phyloP scores from a whole-genome alignment of 257 asterid genomes.

The Capsicum chinense region DNA sequence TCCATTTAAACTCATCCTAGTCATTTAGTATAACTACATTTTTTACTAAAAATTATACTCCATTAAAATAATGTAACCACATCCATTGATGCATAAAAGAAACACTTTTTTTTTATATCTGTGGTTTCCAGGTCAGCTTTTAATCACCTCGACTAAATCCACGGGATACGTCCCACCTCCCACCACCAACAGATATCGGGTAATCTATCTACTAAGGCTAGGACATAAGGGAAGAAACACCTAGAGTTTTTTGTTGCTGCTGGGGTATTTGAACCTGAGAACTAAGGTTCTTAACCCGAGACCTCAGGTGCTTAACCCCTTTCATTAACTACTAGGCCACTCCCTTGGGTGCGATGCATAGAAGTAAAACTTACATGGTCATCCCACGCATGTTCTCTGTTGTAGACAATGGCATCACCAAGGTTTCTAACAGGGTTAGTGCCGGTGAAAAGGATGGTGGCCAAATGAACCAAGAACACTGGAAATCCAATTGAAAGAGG shows the following conservation, averaged over 20 bases:
- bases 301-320: no score
- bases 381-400: constrained; percentile 68
- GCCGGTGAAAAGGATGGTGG: constrained; percentile 75
- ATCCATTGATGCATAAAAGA: neutral
- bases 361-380: constrained; percentile 58
- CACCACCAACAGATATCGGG: no score
- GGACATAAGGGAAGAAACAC: no score
- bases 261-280: no score
- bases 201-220: no score
- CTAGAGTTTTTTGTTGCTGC: no score
- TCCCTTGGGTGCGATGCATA: neutral
- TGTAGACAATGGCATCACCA: constrained; percentile 71
- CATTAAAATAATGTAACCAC: neutral
- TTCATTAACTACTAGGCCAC: no score
- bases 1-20: neutral
- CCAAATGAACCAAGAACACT: constrained; percentile 76
- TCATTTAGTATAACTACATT: neutral
- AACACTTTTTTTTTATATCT: constrained; percentile 23
- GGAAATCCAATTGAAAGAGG: constrained; percentile 80
- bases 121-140: no score
- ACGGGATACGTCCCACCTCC: no score
- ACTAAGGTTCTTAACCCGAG: no score
- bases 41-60: neutral
- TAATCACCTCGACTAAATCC: no score
- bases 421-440: constrained; percentile 77